Base-by-base conservation (phyloP, 768 basidiomycete genomes). In the Trametes cinnabarina region DNA sequence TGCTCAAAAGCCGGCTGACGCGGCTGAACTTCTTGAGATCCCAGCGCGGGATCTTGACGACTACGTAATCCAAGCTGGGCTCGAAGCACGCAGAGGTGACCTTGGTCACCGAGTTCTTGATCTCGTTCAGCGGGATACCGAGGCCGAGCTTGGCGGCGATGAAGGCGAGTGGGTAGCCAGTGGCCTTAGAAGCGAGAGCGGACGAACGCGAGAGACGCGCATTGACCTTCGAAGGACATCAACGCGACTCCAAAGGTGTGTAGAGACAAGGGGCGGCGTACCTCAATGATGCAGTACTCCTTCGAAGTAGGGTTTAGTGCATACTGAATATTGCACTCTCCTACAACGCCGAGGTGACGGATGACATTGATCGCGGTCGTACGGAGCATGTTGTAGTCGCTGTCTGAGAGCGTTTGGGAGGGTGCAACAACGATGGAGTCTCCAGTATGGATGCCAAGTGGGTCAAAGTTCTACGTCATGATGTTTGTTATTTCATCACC, bases 261-360 rank as follows among this genome's bases (percentile, higher is more conserved):
- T 17, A n/a, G 19, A 10, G 22, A 2, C n/a, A 17, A 17, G 25
- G 44, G 17, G 12, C 20, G 40, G 69, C 72, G 51, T 56, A 89
- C 90, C 79, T 99, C 96, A 72, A 99, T 98, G 69, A 98, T 98
- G 72, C 97, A 98, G 71, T 98, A 99, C 69, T 98, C 93, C 68
- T 91, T 89, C 22, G 96, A 98, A 49, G 79, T 80, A 1, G 97
- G 96, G 73, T 98, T 98, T 66, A 99, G 82, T 3, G 96, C 97
- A 68, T 98, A 98, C 72, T 98, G 96, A 62, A 99, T 98, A 71
- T 99, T 99, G 73, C 97, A 99, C 76, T 98, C 96, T 61, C 97
- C 96, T 60, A 99, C 80, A 55, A 98, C 96, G 48, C 95, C 95
- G 15, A 99, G 84, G 69, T 98, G 96, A n/a, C 96, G 90, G 63